Percentiles rank a stretch among this genome's conserved stretches.
These are phyloP conservation scores for Lippia alba DNA, from an alignment of 305 asterid species.

Conservation along the genomic window DNA sequence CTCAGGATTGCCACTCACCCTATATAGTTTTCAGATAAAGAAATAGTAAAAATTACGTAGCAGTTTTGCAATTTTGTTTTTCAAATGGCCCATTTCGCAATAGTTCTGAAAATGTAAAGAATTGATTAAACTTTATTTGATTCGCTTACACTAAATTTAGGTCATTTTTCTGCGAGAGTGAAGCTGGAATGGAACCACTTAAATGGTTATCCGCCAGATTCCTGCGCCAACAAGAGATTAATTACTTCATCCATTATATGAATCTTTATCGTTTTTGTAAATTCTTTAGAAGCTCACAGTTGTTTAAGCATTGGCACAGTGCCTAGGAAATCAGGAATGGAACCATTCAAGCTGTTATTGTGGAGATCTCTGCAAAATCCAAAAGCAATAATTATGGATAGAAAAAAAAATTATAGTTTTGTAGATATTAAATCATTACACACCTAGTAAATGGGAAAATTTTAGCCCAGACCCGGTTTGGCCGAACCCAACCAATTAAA, in stretches of 20 bases:
- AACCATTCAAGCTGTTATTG: constrained; percentile 57
- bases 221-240: constrained; percentile 42
- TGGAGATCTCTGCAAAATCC: constrained; percentile 54
- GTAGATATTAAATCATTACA: too few relatives aligned
- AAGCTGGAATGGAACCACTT: constrained; percentile 61
- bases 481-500: too few relatives aligned
- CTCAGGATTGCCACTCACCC: constrained; percentile 58
- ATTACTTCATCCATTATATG: too few relatives aligned
- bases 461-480: too few relatives aligned
- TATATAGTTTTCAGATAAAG: constrained; percentile 9
- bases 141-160: constrained; percentile 50
- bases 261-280: too few relatives aligned
- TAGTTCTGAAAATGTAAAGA: too few relatives aligned
- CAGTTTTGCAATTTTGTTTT: background rate
- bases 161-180: constrained; percentile 50
- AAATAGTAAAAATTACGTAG: background rate
- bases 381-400: background rate
- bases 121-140: too few relatives aligned
- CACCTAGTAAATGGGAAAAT: too few relatives aligned
- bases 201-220: constrained; percentile 64
- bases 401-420: background rate
- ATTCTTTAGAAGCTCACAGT: constrained; percentile 48
- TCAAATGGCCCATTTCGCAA: too few relatives aligned
- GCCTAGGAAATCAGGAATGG: constrained; percentile 57
- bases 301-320: constrained; percentile 48